Percentiles rank a stretch among this genome's conserved stretches.
These are phyloP conservation scores for Cornus kousa DNA, from an alignment of 148 eudicot genomes.

Conservation along the genomic window DNA sequence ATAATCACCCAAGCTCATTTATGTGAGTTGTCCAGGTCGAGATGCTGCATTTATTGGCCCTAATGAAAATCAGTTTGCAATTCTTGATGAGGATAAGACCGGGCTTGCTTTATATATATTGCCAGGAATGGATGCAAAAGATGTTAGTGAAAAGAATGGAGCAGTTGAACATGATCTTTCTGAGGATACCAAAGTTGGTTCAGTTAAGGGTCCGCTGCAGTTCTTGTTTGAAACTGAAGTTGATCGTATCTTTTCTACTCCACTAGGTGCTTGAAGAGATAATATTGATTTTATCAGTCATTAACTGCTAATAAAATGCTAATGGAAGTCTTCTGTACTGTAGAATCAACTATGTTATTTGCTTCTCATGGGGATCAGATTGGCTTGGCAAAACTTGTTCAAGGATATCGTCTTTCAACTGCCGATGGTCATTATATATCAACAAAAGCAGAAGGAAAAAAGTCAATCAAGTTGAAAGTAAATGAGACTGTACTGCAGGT, in stretches of 20 bases:
- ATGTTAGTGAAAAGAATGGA: slow-evolving; percentile 55
- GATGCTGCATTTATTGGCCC: slow-evolving; percentile 96
- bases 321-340: slow-evolving; percentile 29
- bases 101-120: slow-evolving; percentile 77
- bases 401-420: slow-evolving; percentile 74
- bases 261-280: slow-evolving; percentile 60
- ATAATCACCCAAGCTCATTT: not conserved
- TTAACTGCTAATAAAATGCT: slow-evolving; percentile 18
- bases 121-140: slow-evolving; percentile 71
- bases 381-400: slow-evolving; percentile 84
- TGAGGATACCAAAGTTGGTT: slow-evolving; percentile 42
- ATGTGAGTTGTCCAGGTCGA: slow-evolving; percentile 47
- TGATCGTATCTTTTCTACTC: slow-evolving; percentile 93
- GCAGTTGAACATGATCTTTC: slow-evolving; percentile 63
- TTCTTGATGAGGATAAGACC: slow-evolving; percentile 89
- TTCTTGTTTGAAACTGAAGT: slow-evolving; percentile 93
- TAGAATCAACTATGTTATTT: slow-evolving; percentile 88
- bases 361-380: slow-evolving; percentile 90
- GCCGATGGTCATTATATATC: slow-evolving; percentile 79
- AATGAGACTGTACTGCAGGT: slow-evolving; percentile 96
- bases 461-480: slow-evolving; percentile 73
- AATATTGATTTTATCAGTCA: not conserved
- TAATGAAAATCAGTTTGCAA: slow-evolving; percentile 78
- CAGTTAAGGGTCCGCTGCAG: slow-evolving; percentile 84
- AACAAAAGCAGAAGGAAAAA: slow-evolving; percentile 82